These are phyloP conservation scores for Candida tibetensis DNA, from an alignment of 805 yeast genomes.

Conservation along the genomic window DNA sequence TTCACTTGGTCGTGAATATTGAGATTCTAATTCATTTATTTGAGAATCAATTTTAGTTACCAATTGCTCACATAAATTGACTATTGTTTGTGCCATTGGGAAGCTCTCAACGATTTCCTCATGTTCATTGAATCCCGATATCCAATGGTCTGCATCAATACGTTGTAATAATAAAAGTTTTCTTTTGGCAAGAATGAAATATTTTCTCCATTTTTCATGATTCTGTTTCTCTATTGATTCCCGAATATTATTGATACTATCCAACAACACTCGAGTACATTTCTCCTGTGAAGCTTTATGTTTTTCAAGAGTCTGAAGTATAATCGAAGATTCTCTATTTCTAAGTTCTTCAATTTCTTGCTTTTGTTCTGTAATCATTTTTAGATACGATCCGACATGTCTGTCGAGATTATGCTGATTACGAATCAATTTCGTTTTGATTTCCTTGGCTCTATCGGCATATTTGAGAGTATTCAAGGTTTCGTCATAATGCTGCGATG, in stretches of 20 bases:
- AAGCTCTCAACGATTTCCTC: neutral
- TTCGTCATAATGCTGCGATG: slow-evolving; percentile 85
- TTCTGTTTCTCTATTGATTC: slow-evolving; percentile 41
- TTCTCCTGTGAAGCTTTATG: slow-evolving; percentile 34
- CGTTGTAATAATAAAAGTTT: slow-evolving; percentile 44
- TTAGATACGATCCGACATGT: slow-evolving; percentile 80
- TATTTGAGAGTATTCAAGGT: slow-evolving; percentile 87
- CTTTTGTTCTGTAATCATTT: slow-evolving; percentile 80
- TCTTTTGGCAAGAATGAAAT: slow-evolving; percentile 45
- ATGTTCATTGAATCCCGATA: slow-evolving; percentile 1
- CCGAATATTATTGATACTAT: slow-evolving; percentile 41
- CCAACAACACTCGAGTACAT: slow-evolving; percentile 39
- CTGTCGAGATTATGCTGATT: slow-evolving; percentile 75
- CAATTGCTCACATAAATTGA: slow-evolving; percentile 29
- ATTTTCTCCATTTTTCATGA: slow-evolving; percentile 44
- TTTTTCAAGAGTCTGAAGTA: slow-evolving; percentile 37
- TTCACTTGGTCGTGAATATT: slow-evolving; percentile 49
- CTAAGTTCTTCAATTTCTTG: slow-evolving; percentile 69
- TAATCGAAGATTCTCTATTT: slow-evolving; percentile 45
- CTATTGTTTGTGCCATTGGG: slow-evolving; percentile 1
- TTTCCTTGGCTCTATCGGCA: slow-evolving; percentile 88
- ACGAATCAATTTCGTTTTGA: slow-evolving; percentile 73
- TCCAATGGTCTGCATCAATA: slow-evolving; percentile 31
- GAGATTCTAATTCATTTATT: slow-evolving; percentile 49
- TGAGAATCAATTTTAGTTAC: slow-evolving; percentile 38